Evolutionary conservation across 2,329 filamentous ascomycete genomes (phyloP).

Genomic region (Aspergillus novofumigatus): DNA sequence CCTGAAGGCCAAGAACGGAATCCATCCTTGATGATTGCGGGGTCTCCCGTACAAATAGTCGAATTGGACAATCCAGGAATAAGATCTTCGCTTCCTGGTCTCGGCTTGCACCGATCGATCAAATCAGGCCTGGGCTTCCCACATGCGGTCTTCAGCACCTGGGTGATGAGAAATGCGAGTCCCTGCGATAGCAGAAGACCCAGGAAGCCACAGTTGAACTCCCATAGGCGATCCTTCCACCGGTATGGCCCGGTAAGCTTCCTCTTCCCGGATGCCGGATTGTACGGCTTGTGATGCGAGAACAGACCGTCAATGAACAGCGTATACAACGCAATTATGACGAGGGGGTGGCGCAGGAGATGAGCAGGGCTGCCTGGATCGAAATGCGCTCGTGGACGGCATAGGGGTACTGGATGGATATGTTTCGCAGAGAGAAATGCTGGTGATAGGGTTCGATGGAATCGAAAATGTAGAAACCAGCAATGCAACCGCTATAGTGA

Average conservation of each 20-base stretch:
- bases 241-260: conserved; percentile 46
- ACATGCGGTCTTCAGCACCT: conserved; percentile 55
- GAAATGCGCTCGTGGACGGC: conserved; percentile 53
- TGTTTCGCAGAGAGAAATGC: conserved; percentile 54
- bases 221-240: conserved; percentile 57
- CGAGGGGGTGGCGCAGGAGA: conserved; percentile 46
- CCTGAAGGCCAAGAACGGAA: conserved; percentile 58
- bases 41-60: conserved; percentile 50
- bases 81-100: conserved; percentile 31
- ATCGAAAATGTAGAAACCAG: conserved; percentile 51
- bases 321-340: conserved; percentile 53
- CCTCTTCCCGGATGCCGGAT: conserved; percentile 32
- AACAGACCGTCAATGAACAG: conserved; percentile 57
- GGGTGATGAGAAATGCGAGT: conserved; percentile 55
- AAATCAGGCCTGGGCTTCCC: conserved; percentile 58
- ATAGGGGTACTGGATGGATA: conserved; percentile 56
- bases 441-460: conserved; percentile 54
- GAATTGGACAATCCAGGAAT: conserved; percentile 41
- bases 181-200: conserved; percentile 53
- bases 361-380: conserved; percentile 46
- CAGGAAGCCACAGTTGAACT: conserved; percentile 57
- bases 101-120: conserved; percentile 51
- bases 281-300: conserved; percentile 45
- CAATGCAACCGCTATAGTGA: conserved; percentile 45
- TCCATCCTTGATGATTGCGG: conserved; percentile 53